Evolutionary conservation across 2,329 filamentous ascomycete genomes (phyloP).

Genomic region (Aspergillus sp.): DNA sequence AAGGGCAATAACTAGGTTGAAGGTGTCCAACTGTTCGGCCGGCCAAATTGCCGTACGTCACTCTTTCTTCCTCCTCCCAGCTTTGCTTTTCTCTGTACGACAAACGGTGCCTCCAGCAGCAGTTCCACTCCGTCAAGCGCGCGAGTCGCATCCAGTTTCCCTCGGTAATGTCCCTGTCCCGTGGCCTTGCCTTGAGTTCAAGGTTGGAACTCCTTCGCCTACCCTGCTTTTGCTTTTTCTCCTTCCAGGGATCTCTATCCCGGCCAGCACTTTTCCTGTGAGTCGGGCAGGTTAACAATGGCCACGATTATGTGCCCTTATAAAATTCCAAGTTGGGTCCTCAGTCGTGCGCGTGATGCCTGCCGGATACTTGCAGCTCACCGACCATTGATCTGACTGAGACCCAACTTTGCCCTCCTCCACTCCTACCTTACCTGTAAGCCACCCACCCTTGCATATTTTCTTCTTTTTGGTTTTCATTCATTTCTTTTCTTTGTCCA

Average conservation of each 20-base stretch:
- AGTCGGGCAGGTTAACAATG: slow-evolving; percentile 9
- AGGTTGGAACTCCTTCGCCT: background rate
- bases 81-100: background rate
- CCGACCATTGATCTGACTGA: slow-evolving; percentile 11
- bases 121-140: background rate
- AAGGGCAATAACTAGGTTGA: background rate
- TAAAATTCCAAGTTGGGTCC: slow-evolving; percentile 18
- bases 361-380: slow-evolving; percentile 32
- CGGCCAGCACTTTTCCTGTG: background rate
- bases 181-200: background rate
- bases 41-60: background rate
- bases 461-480: no score
- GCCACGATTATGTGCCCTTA: slow-evolving; percentile 14
- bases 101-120: background rate
- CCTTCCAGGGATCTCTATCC: background rate
- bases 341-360: slow-evolving; percentile 32
- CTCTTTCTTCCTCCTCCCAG: background rate
- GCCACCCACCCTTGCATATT: slow-evolving; percentile 7
- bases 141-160: background rate
- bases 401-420: background rate
- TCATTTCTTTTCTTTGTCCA: background rate
- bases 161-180: background rate
- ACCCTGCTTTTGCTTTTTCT: background rate
- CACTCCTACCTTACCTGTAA: slow-evolving; percentile 8
- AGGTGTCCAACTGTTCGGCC: background rate